Evolutionary conservation across 179 eudicot genomes (phyloP), one percentile per base, ranked within the genome.

Genomic region (Silene noctiflora): DNA sequence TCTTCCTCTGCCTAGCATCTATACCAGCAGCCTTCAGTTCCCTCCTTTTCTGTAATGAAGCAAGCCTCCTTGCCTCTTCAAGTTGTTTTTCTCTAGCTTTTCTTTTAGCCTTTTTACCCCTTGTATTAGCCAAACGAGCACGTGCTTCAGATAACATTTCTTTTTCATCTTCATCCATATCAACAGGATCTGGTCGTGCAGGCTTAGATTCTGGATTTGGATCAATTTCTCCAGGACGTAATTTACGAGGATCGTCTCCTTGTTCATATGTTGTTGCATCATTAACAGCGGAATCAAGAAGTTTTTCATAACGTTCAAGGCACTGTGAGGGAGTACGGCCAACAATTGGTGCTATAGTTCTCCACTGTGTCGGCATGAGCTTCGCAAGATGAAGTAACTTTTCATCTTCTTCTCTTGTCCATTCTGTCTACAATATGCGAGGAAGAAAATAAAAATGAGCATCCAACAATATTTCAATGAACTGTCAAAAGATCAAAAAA

Each of bases 261-360:
- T 95, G 90, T 80, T 96, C 99, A 74, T 93, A 96, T 59, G 89
- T 90, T 46, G 60, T 11, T 55, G 90, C 98, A 83, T 96, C 99
- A 83, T 89, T 93, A 53, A 96, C 90, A 46, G 99, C 97, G 5
- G 99, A 96, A 82, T 96, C 99, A 76, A 96, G 98, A 29, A 96
- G 96, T 79, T 96, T 96, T 80, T 96, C 99, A 78, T 91, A 96
- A 6, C 98, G 93, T 74, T 96, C 98, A 71, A 96, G 94, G 83
- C 99, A 96, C 80, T 96, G 99, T 10, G 99, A 96, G 67, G 99
- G 99, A 51, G 99, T 96, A 77, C 99, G 99, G 9, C 99, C 98
- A 42, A 96, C 99, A 67, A 96, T 93, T 6, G 98, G 99, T n/a
- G 98, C 97, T 74, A 96, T 93, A 3, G 99, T 96, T 75, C 98